These are phyloP conservation scores for Ceratobasidium sp. DNA, from an alignment of 1,284 basidiomycete genomes.

Conservation along the genomic window DNA sequence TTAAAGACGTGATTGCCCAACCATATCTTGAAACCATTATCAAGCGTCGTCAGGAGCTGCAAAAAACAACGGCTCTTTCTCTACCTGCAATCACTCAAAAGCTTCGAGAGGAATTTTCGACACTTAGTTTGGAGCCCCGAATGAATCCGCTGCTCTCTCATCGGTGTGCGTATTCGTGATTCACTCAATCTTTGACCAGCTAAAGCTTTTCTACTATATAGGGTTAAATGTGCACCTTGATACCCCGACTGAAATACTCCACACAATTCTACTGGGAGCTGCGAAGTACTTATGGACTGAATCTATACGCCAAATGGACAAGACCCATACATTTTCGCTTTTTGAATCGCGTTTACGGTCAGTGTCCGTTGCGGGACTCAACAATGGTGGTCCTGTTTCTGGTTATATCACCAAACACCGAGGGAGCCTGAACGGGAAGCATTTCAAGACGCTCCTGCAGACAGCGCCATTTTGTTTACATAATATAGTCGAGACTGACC, in stretches of 20 bases:
- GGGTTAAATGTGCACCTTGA: conserved; percentile 51
- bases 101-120: background rate
- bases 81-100: background rate
- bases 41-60: background rate
- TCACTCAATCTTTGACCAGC: background rate
- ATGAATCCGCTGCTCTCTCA: conserved; percentile 27
- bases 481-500: conserved; percentile 51
- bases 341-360: conserved; percentile 53
- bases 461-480: conserved; percentile 55
- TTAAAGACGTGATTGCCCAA: conserved; percentile 28
- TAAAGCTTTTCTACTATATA: conserved; percentile 8
- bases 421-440: conserved; percentile 56
- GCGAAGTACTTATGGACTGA: conserved; percentile 60
- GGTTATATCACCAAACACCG: conserved; percentile 55
- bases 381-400: conserved; percentile 5
- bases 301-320: conserved; percentile 51
- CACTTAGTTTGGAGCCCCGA: background rate
- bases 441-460: conserved; percentile 57
- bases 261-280: conserved; percentile 57
- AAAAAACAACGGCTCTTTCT: conserved; percentile 6
- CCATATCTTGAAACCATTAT: conserved; percentile 10
- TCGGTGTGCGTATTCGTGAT: background rate
- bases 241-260: conserved; percentile 57
- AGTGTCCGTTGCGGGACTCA: conserved; percentile 13
- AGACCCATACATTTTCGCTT: conserved; percentile 44